These are phyloP conservation scores for Neonectria neomacrospora DNA, from an alignment of 2,329 filamentous ascomycete genomes.

Conservation along the genomic window DNA sequence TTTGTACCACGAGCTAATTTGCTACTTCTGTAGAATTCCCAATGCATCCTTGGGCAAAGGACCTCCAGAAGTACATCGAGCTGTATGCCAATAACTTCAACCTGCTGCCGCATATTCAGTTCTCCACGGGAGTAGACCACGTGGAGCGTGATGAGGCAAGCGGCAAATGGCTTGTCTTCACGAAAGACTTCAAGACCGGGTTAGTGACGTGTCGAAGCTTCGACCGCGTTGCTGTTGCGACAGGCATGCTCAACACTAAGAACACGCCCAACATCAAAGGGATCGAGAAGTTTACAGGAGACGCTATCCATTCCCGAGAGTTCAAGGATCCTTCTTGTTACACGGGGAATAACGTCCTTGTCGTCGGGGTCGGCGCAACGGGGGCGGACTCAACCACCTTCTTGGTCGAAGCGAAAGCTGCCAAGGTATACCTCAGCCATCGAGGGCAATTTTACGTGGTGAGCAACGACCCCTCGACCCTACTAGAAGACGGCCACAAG, in stretches of 20 bases:
- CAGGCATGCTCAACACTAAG: slow-evolving; percentile 48
- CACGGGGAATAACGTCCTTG: slow-evolving; percentile 55
- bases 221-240: slow-evolving; percentile 52
- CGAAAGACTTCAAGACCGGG: slow-evolving; percentile 39
- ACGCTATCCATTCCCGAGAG: slow-evolving; percentile 53
- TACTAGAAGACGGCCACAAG: background rate
- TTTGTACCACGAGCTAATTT: slow-evolving; percentile 2
- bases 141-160: slow-evolving; percentile 42
- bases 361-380: slow-evolving; percentile 58
- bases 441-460: slow-evolving; percentile 46
- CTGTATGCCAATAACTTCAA: slow-evolving; percentile 48
- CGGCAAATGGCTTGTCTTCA: slow-evolving; percentile 45
- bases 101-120: slow-evolving; percentile 41
- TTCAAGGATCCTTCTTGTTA: slow-evolving; percentile 50
- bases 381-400: slow-evolving; percentile 46
- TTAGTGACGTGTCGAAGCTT: slow-evolving; percentile 39
- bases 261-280: slow-evolving; percentile 51
- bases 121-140: slow-evolving; percentile 43
- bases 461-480: slow-evolving; percentile 10
- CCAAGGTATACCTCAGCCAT: slow-evolving; percentile 57
- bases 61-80: slow-evolving; percentile 49
- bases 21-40: slow-evolving; percentile 31
- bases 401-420: slow-evolving; percentile 46
- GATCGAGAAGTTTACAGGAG: slow-evolving; percentile 53
- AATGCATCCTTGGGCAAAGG: slow-evolving; percentile 40